phyloP scores from a whole-genome alignment of 176 grass and related monocot species.

The Musa schizocarpa region DNA sequence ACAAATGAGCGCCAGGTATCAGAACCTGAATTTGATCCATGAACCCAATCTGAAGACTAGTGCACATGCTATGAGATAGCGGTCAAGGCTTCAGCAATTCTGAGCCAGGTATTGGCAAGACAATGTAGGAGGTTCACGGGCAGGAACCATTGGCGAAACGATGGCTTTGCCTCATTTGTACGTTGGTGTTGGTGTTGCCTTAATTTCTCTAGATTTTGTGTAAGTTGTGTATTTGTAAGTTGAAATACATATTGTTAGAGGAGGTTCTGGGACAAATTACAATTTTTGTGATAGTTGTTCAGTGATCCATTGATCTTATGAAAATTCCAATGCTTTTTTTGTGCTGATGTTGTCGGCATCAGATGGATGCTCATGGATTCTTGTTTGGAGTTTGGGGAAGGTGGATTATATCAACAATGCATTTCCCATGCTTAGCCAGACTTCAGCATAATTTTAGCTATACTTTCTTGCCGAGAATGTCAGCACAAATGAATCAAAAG shows the following conservation, averaged over 20 bases:
- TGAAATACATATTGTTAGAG: neutral
- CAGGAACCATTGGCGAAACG: neutral
- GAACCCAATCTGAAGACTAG: neutral
- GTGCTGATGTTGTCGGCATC: no score
- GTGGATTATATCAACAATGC: neutral
- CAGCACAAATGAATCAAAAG: no score
- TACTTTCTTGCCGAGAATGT: no score
- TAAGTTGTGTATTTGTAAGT: neutral
- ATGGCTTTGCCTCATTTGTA: constrained; percentile 1
- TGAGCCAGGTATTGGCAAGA: neutral
- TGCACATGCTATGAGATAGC: neutral
- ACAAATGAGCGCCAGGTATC: neutral
- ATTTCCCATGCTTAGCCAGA: neutral
- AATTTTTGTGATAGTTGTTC: neutral
- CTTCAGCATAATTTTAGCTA: neutral
- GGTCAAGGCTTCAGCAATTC: neutral
- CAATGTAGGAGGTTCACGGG: neutral
- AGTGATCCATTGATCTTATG: neutral
- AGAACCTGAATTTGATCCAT: neutral
- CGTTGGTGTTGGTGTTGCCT: neutral
- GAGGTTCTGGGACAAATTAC: neutral
- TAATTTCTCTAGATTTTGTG: neutral
- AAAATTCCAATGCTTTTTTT: neutral
- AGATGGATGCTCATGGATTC: neutral
- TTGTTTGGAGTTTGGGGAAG: neutral